Base-by-base conservation (phyloP, 2,329 filamentous ascomycete genomes). In the Malbranchea zuffiana region DNA sequence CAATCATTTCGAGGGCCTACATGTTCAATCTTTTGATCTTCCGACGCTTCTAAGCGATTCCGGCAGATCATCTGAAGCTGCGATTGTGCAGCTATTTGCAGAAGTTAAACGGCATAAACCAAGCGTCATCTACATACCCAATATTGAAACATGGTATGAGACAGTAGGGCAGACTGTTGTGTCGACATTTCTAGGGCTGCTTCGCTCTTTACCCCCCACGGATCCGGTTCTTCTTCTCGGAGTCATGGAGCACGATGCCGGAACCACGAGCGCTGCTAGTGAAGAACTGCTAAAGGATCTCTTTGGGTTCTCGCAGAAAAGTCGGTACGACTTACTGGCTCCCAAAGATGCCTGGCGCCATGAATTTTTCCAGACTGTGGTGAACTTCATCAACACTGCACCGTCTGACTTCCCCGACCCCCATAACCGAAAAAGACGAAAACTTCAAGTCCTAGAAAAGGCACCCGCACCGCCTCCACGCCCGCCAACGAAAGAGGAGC, bases 101-200 rank as follows among this genome's bases (percentile, higher is more conserved):
- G 90, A 96, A 62, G 83, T 93, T 24, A 84, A 88, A 57, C 78
- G 87, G 24, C 86, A 95, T 56, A 95, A 94, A 57, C 90, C 90
- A 1, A 92, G 86, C 55, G 84, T 96, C 24, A 90, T 98, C 35
- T 96, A 87, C 59, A 82, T 98, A 28, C 88, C 90, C 2, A 80
- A 86, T 47, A 75, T 96, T 32, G 82, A 94, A 47, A 73, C 80
- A 5, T 98, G 90, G 90, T 88, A 85, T 54, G 63, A 73, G 8
- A 78, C 82, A 0, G 65, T 85, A 25, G 75, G 79, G 2, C 63
- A 65, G 8, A 55, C 68, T 10, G 73, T 75, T 3, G 75, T 93
- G 38, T 78, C 79, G 21, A 90, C 85, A 0, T 95, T 98, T 59
- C 69, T 80, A 42, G 80, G 82, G 6, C 76, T 96, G 57, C 62